phyloP scores from a whole-genome alignment of 371 early-diverging fungal genomes.

The Mortierella polycephala region DNA sequence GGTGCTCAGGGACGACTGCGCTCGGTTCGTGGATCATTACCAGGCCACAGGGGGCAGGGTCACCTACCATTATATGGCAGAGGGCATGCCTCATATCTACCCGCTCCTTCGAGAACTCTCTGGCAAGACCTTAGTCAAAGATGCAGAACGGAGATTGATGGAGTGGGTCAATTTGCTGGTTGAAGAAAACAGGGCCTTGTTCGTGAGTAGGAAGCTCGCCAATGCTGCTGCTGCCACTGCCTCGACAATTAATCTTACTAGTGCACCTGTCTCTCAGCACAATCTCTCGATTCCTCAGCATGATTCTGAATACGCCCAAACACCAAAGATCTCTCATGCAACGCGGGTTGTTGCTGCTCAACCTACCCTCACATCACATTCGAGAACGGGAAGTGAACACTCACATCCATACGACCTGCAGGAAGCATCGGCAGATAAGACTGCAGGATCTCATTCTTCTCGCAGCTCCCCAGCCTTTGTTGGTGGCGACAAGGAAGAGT shows the following conservation, averaged over 20 bases:
- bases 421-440: slow-evolving; percentile 26
- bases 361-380: slow-evolving; percentile 28
- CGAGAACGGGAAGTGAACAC: not conserved
- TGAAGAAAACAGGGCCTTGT: slow-evolving; percentile 51
- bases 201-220: slow-evolving; percentile 31
- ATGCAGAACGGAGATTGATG: slow-evolving; percentile 52
- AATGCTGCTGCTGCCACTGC: slow-evolving; percentile 28
- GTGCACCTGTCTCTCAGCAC: not conserved
- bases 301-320: slow-evolving; percentile 25
- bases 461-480: slow-evolving; percentile 8
- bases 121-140: slow-evolving; percentile 52
- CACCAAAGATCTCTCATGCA: slow-evolving; percentile 45
- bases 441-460: not conserved
- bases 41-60: slow-evolving; percentile 45
- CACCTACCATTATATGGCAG: slow-evolving; percentile 51
- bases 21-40: slow-evolving; percentile 50
- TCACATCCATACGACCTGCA: slow-evolving; percentile 18
- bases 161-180: slow-evolving; percentile 53
- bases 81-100: slow-evolving; percentile 49
- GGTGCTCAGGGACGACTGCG: slow-evolving; percentile 43
- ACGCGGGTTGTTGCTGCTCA: slow-evolving; percentile 40
- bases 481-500: slow-evolving; percentile 48
- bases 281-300: not conserved
- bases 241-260: slow-evolving; percentile 1
- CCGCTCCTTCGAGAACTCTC: slow-evolving; percentile 35